Evolutionary conservation across 768 basidiomycete genomes (phyloP).

Genomic region (Lenzites betulinus): DNA sequence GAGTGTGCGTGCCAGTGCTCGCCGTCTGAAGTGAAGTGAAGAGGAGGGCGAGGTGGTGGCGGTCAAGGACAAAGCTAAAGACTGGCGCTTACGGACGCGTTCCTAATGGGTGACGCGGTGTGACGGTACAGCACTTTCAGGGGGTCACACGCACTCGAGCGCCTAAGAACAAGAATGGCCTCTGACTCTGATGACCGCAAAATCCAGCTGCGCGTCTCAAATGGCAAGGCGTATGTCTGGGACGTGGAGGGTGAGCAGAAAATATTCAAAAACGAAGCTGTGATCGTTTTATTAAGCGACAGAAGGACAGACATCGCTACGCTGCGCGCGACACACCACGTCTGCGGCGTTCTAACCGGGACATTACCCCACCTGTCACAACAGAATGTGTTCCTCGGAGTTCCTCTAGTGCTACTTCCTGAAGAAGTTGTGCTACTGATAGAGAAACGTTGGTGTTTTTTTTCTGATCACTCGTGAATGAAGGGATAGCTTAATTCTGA

Average conservation of each 20-base stretch:
- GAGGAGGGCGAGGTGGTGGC: constrained; percentile 2
- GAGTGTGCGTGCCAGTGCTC: background rate
- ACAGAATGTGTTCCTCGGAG: constrained; percentile 94
- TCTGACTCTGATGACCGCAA: constrained; percentile 22
- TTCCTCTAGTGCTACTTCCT: constrained; percentile 85
- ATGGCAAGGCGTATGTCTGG: constrained; percentile 87
- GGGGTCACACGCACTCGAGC: background rate
- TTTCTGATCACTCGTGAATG: background rate
- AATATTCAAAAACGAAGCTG: too few relatives aligned
- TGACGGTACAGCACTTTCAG: background rate
- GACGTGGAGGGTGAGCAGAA: constrained; percentile 69
- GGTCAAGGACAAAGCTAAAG: background rate
- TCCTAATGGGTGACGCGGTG: constrained; percentile 6
- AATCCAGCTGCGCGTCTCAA: constrained; percentile 69
- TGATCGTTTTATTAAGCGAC: background rate
- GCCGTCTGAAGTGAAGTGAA: background rate
- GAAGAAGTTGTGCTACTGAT: constrained; percentile 92
- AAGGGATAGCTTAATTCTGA: background rate
- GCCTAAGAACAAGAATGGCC: constrained; percentile 14
- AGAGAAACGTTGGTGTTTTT: constrained; percentile 63
- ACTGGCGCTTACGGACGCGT: constrained; percentile 1
- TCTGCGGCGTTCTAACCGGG: constrained; percentile 85
- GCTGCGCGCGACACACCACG: constrained; percentile 75
- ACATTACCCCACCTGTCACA: constrained; percentile 94
- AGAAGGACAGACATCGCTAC: constrained; percentile 67